Percentiles rank a stretch among this genome's conserved stretches.
Evolutionary conservation across 1,139 yeast species (phyloP).

Genomic region (Suhomyces bokatorum): DNA sequence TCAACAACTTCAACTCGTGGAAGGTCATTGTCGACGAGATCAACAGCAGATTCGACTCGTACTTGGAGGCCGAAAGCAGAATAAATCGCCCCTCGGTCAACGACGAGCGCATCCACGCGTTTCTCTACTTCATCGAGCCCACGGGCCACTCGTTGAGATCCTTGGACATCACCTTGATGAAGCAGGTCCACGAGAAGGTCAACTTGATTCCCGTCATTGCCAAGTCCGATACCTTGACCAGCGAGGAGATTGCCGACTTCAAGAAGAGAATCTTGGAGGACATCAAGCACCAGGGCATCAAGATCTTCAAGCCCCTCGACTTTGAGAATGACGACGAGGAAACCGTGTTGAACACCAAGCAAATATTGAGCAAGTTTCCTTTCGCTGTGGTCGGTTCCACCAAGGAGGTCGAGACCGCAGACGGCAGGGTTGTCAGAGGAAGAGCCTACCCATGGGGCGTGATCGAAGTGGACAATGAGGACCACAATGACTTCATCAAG

Average conservation of each 20-base stretch:
- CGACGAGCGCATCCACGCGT: slow-evolving; percentile 85
- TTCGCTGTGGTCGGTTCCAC: slow-evolving; percentile 96
- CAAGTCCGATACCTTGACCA: slow-evolving; percentile 90
- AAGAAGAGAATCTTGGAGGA: slow-evolving; percentile 78
- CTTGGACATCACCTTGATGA: slow-evolving; percentile 87
- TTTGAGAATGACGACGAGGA: slow-evolving; percentile 90
- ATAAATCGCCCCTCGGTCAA: slow-evolving; percentile 70
- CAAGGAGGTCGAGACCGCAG: slow-evolving; percentile 64
- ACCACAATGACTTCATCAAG: slow-evolving; percentile 89
- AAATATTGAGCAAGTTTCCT: slow-evolving; percentile 73
- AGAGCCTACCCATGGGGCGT: slow-evolving; percentile 98
- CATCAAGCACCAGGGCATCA: slow-evolving; percentile 71
- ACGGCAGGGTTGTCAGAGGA: slow-evolving; percentile 85
- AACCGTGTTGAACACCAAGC: slow-evolving; percentile 61
- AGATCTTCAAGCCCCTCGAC: slow-evolving; percentile 74
- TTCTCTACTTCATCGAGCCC: slow-evolving; percentile 90
- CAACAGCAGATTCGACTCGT: slow-evolving; percentile 80
- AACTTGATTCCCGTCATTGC: slow-evolving; percentile 94
- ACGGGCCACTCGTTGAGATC: slow-evolving; percentile 93
- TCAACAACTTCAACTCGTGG: slow-evolving; percentile 90
- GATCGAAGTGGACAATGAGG: slow-evolving; percentile 92
- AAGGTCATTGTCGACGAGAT: slow-evolving; percentile 90
- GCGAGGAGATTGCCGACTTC: slow-evolving; percentile 76
- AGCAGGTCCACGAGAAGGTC: slow-evolving; percentile 85
- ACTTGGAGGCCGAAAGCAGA: slow-evolving; percentile 87